Base-by-base conservation (phyloP, 352 stramenopile species). In the Phytophthora hibernalis region DNA sequence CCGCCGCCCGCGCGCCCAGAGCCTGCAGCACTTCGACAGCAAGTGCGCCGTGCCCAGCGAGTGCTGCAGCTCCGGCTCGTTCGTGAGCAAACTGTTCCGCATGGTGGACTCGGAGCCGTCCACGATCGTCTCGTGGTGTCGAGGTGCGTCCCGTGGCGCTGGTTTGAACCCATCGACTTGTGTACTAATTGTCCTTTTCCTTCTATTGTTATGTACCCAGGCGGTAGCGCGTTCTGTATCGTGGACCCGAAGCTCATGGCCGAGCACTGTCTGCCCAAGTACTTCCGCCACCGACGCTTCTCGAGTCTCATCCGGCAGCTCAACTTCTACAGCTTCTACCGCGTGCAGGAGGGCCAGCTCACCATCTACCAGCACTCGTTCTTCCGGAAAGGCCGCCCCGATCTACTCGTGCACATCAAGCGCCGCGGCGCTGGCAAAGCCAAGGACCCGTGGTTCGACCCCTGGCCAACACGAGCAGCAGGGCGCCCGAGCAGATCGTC, bases 251-350 rank as follows among this genome's bases (percentile, higher is more conserved):
- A 95, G 67, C 84, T 92, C 68, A 89, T 96, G 71, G 89, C 91
- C 1, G 85, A 95, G 61, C 85, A 95, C 61, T 95, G 89, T 53
- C 72, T 97, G 21, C 90, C 90, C 38, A 96, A 96, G 76, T 97
- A 97, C 73, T 97, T 97, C 61, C 89, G 90, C 51, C 90, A 97
- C 69, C 84, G 86, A 3, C 82, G 90, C 21, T 96, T 97, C 59
- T 95, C 91, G 35, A 94, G 83, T 56, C 69, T 97, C 18, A 95
- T 97, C 57, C 90, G 90, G 10, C 90, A 97, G 81, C 73, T 97
- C 51, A 97, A 97, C 70, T 97, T 96, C 58, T 97, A 97, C 87
- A 95, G 85, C 74, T 97, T 97, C 50, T 96, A 96, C 71, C 91
- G 91, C 44, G 89, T 97, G 49, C 89, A 91, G 56, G 87, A 95